phyloP scores from a whole-genome alignment of 306 rosid genomes.

The Dicorynia guianensis region DNA sequence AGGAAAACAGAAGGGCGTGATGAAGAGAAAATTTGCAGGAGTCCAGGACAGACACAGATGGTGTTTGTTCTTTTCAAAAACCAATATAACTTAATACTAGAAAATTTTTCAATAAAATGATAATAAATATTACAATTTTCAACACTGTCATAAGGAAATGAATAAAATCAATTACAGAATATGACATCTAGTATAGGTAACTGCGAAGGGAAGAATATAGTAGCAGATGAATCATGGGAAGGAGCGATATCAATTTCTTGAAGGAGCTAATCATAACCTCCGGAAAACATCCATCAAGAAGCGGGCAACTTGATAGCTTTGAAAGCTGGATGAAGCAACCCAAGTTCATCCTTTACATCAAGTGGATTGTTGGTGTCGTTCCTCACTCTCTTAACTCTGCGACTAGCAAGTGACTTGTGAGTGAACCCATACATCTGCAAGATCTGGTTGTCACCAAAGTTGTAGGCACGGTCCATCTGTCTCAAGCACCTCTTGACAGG shows the following conservation, averaged over 20 bases:
- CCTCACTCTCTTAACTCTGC: constrained; percentile 71
- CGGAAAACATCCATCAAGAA: constrained; percentile 30
- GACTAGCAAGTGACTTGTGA: constrained; percentile 63
- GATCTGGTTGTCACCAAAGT: constrained; percentile 86
- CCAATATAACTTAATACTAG: constrained; percentile 34
- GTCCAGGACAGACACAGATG: constrained; percentile 18
- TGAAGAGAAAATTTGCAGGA: background rate
- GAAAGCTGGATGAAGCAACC: constrained; percentile 75
- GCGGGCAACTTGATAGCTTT: constrained; percentile 69
- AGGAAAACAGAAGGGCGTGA: background rate
- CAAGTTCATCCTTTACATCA: constrained; percentile 76
- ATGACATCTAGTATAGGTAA: constrained; percentile 19
- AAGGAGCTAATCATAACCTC: constrained; percentile 9
- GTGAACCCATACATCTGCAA: constrained; percentile 79
- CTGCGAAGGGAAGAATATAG: constrained; percentile 27
- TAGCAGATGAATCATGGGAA: constrained; percentile 21
- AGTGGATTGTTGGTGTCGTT: constrained; percentile 67
- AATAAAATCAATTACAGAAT: constrained; percentile 40
- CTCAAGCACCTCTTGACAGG: constrained; percentile 80
- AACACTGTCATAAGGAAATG: constrained; percentile 36
- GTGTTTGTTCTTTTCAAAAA: constrained; percentile 26
- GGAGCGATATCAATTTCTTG: background rate
- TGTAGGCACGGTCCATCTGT: constrained; percentile 87
- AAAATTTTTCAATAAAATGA: constrained; percentile 25
- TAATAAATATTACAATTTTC: constrained; percentile 37